phyloP scores from a whole-genome alignment of 202 grass and related monocot genomes.

The Panicum hallii region DNA sequence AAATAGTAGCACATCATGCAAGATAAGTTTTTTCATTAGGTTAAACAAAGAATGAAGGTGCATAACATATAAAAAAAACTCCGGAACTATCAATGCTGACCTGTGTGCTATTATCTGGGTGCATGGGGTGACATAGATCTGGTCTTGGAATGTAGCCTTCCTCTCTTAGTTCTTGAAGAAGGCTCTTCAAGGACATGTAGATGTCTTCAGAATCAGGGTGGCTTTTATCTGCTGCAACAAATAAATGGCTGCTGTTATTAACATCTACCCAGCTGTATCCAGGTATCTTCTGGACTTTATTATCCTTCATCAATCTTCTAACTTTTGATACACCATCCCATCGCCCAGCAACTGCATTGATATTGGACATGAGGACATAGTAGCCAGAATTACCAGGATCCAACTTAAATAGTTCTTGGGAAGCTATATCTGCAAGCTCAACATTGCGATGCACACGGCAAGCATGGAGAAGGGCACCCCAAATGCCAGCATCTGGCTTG shows the following conservation, averaged over 20 bases:
- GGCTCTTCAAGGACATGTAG: conserved; percentile 62
- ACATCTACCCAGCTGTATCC: conserved; percentile 91
- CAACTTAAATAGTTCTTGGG: conserved; percentile 65
- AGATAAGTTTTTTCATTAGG: not conserved
- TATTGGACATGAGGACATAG: conserved; percentile 95
- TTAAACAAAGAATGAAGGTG: conserved; percentile 15
- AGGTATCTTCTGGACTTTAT: conserved; percentile 73
- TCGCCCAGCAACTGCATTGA: conserved; percentile 77
- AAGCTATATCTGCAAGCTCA: conserved; percentile 77
- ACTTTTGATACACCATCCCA: conserved; percentile 83
- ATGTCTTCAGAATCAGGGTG: conserved; percentile 72
- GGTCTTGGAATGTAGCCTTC: conserved; percentile 73
- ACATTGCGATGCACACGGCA: conserved; percentile 69
- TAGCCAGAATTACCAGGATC: conserved; percentile 89
- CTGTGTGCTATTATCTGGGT: conserved; percentile 41
- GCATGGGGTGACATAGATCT: conserved; percentile 44
- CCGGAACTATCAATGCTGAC: conserved; percentile 29
- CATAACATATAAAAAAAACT: not conserved
- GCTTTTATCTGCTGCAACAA: conserved; percentile 76
- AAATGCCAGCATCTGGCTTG: conserved; percentile 83
- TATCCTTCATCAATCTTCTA: conserved; percentile 87
- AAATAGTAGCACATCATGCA: conserved; percentile 1
- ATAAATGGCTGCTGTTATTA: conserved; percentile 72
- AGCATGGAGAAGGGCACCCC: conserved; percentile 85
- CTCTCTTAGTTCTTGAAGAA: conserved; percentile 75